Percentiles rank a stretch among this genome's conserved stretches.
Conservation (phyloP, 768 basidiomycete species). For the Clitopilus hobsonii region DNA sequence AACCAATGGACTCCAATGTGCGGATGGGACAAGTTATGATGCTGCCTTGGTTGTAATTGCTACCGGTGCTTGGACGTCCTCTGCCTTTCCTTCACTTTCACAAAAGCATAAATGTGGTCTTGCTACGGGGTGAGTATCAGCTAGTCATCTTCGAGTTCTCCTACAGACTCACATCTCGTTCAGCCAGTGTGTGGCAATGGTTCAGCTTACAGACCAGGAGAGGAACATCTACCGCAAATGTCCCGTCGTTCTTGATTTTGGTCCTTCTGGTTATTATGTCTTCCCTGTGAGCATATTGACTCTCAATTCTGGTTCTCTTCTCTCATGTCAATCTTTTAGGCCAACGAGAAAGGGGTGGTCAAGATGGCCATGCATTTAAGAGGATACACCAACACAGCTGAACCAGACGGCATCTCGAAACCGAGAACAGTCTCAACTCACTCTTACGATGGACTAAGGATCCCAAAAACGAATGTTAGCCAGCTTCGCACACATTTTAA, state of each 20-base stretch:
- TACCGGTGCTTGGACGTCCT: constrained; percentile 83
- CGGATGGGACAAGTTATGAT: constrained; percentile 47
- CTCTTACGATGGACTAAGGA: constrained; percentile 49
- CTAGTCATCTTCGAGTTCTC: neutral
- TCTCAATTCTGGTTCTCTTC: neutral
- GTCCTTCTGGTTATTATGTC: constrained; percentile 72
- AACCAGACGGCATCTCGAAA: constrained; percentile 50
- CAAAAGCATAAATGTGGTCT: constrained; percentile 44
- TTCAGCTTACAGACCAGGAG: constrained; percentile 74
- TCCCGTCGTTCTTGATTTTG: constrained; percentile 73
- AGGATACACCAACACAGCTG: constrained; percentile 55
- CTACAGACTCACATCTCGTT: neutral
- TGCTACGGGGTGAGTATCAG: constrained; percentile 70
- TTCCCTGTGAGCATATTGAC: constrained; percentile 59
- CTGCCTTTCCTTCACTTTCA: constrained; percentile 58
- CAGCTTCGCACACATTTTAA: constrained; percentile 48
- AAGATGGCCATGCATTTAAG: constrained; percentile 77
- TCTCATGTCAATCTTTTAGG: constrained; percentile 35
- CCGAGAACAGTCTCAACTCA: constrained; percentile 73
- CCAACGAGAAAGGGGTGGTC: constrained; percentile 61
- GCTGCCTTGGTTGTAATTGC: constrained; percentile 68
- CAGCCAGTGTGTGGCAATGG: constrained; percentile 78
- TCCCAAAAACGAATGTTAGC: constrained; percentile 55
- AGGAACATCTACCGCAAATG: constrained; percentile 51
- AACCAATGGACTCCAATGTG: constrained; percentile 58